These are phyloP conservation scores for Metschnikowia koreensis DNA, from an alignment of 805 yeast species.

Conservation along the genomic window DNA sequence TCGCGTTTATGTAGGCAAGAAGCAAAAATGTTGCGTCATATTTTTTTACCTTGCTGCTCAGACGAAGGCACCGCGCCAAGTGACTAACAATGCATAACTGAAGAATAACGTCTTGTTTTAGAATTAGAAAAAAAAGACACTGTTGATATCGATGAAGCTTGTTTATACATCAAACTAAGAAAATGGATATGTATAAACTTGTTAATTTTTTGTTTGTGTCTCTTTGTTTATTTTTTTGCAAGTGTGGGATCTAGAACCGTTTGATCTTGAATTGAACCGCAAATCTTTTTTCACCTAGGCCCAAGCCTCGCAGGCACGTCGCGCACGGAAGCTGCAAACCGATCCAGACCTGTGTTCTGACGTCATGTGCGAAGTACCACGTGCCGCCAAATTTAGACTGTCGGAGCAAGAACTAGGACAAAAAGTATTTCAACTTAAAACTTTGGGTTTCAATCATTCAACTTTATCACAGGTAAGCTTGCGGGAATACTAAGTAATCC, in stretches of 20 bases:
- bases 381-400: neutral
- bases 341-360: constrained; percentile 1
- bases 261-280: neutral
- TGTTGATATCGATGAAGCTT: too few relatives aligned
- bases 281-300: neutral
- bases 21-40: constrained; percentile 4
- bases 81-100: neutral
- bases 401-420: neutral
- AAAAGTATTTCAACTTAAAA: too few relatives aligned
- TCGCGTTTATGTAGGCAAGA: constrained; percentile 8
- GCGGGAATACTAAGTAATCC: too few relatives aligned
- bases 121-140: neutral
- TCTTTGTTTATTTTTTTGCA: neutral
- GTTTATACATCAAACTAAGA: too few relatives aligned
- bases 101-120: neutral
- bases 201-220: neutral
- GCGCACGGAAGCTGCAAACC: constrained; percentile 1
- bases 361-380: neutral
- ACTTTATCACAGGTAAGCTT: too few relatives aligned
- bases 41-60: constrained; percentile 1
- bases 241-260: neutral
- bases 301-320: constrained; percentile 2
- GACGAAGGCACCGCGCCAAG: constrained; percentile 1
- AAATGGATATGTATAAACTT: too few relatives aligned
- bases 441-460: too few relatives aligned